phyloP scores from a whole-genome alignment of 1,284 basidiomycete genomes.

The Gymnopus androsaceus region DNA sequence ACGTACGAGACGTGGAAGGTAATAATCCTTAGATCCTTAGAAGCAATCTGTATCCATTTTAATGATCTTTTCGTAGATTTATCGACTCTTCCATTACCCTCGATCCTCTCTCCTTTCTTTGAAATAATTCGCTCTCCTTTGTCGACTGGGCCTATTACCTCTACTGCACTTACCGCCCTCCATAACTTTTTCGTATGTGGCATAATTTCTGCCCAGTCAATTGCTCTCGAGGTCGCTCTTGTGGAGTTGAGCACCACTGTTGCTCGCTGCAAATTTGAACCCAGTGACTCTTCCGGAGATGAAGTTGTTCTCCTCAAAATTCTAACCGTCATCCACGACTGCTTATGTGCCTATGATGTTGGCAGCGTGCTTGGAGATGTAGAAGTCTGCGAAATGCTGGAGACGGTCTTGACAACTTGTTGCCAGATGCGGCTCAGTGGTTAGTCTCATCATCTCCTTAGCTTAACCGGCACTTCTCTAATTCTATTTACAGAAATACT shows the following conservation, averaged over 20 bases:
- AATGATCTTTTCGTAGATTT: constrained; percentile 55
- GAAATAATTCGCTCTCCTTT: constrained; percentile 90
- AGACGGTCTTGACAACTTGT: constrained; percentile 95
- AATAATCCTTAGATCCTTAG: too few relatives aligned
- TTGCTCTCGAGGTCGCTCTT: constrained; percentile 64
- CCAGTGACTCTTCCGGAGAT: constrained; percentile 92
- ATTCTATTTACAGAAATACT: constrained; percentile 67
- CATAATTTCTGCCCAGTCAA: constrained; percentile 60
- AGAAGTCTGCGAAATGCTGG: constrained; percentile 97
- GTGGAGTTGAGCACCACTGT: constrained; percentile 87
- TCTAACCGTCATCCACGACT: constrained; percentile 87
- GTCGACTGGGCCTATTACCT: constrained; percentile 94
- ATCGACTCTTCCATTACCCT: constrained; percentile 51
- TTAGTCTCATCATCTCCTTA: constrained; percentile 44
- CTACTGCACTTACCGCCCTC: constrained; percentile 84
- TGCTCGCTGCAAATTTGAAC: constrained; percentile 97
- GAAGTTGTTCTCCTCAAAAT: constrained; percentile 95
- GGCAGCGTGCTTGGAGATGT: constrained; percentile 81
- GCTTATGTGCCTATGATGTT: constrained; percentile 67
- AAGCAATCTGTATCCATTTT: constrained; percentile 13
- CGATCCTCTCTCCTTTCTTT: constrained; percentile 87
- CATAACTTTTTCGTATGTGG: constrained; percentile 84
- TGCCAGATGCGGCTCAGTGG: constrained; percentile 95
- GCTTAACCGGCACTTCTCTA: constrained; percentile 11
- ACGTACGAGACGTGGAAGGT: constrained; percentile 77